Evolutionary conservation across 352 stramenopile species (phyloP), one percentile per base, ranked within the genome.

Genomic region (Phytophthora meadii): DNA sequence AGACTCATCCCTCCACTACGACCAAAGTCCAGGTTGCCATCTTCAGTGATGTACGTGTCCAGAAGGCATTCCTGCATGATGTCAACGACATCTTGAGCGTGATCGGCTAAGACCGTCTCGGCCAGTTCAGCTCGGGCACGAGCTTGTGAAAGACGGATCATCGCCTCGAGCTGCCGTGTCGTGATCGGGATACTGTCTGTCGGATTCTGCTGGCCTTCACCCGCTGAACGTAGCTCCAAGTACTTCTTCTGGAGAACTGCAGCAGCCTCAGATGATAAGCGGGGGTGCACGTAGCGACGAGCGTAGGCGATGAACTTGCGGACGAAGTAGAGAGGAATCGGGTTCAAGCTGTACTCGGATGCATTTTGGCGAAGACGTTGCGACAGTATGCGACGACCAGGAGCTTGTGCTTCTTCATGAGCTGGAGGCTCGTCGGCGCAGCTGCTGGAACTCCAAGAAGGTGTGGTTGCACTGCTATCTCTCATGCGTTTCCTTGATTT

Each of bases 281-380:
- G 86, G 5, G 98, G 98, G 59, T 97, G 89, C 45, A 97, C 97
- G 72, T 98, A 98, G 15, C 96, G 88, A 44, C 93, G 78, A n/a
- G 95, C 95, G 72, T 99, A 99, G 0, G 97, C 88, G 62, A 99
- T 97, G 72, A 99, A 99, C 68, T 99, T 98, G 53, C 97, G 88
- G 37, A 99, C 73, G 28, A 98, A 89, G 60, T 88, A 88, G 2
- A 87, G 68, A 22, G 82, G 77, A 53, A 92, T 92, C 19, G 79
- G 67, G 6, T 71, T 60, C 61, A 76, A 76, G 19, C 63, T 81
- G 50, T 76, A 82, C 56, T 84, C 68, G 22, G 71, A 48, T 17
- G 74, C 81, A 30, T 88, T 90, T 40, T 79, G 61, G 14, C 72
- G 57, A 46, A 90, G 62, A 8, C 82, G 82, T 39, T 85, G 77